These are phyloP conservation scores for Chenopodium quinoa DNA, from an alignment of 148 eudicot species.

Conservation along the genomic window DNA sequence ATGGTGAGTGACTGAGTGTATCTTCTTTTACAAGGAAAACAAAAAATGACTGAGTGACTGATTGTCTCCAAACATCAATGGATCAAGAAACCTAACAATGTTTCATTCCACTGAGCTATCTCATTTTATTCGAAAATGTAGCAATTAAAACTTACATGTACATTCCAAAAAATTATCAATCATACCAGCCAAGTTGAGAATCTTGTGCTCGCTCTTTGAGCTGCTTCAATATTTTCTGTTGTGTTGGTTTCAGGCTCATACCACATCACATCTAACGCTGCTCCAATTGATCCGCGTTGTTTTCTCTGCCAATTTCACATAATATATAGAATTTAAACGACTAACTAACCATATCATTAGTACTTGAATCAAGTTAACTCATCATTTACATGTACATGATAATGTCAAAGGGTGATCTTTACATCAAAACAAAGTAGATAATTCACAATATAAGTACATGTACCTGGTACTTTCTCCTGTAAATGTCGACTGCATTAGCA, in stretches of 20 bases:
- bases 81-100: slow-evolving; percentile 60
- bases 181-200: slow-evolving; percentile 82
- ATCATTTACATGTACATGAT: no score
- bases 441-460: not conserved
- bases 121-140: not conserved
- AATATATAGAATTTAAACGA: not conserved
- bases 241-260: slow-evolving; percentile 71
- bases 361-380: no score
- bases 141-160: not conserved
- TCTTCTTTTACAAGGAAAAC: no score
- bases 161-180: not conserved
- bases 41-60: slow-evolving; percentile 5
- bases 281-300: slow-evolving; percentile 63
- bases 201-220: slow-evolving; percentile 89
- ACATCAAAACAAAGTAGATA: not conserved
- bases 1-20: no score
- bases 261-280: slow-evolving; percentile 71
- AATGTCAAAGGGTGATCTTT: not conserved
- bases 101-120: not conserved
- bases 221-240: slow-evolving; percentile 60
- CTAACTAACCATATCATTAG: no score
- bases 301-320: slow-evolving; percentile 34
- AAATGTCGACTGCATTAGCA: slow-evolving; percentile 60
- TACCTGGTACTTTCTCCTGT: slow-evolving; percentile 76
- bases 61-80: slow-evolving; percentile 63